Percentiles rank a stretch among this genome's conserved stretches.
Evolutionary conservation across 139 green algal species (phyloP).

Genomic region (Pedinophyceae sp.): DNA sequence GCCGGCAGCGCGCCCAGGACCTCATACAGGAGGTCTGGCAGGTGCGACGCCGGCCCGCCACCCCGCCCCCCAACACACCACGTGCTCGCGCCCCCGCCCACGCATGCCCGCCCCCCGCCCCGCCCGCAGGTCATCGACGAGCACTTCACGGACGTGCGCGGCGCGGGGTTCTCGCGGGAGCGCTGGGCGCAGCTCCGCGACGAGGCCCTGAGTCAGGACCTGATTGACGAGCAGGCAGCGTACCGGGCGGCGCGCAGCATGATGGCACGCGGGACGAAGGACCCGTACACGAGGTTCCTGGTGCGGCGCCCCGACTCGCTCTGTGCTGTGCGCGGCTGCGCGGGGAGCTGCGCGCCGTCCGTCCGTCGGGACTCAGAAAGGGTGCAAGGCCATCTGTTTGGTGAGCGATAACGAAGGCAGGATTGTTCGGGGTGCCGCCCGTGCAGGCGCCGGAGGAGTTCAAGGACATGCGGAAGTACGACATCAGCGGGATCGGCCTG

Average conservation of each 20-base stretch:
- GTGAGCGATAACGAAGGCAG: background rate
- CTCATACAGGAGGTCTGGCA: conserved; percentile 46
- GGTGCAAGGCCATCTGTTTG: background rate
- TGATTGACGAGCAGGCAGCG: conserved; percentile 7
- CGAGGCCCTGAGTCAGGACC: conserved; percentile 13
- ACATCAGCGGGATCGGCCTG: conserved; percentile 83
- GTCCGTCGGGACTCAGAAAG: background rate
- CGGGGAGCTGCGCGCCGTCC: background rate
- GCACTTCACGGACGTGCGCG: conserved; percentile 59
- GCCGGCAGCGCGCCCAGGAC: background rate
- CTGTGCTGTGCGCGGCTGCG: background rate
- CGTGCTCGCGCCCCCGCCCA: background rate
- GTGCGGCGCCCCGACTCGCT: conserved; percentile 14
- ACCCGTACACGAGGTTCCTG: conserved; percentile 87
- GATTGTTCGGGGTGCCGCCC: background rate
- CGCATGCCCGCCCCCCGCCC: conserved; percentile 24
- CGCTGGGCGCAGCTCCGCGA: conserved; percentile 25
- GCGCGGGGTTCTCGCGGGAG: conserved; percentile 16
- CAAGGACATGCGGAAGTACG: conserved; percentile 74
- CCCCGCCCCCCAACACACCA: background rate
- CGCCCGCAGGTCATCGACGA: conserved; percentile 50
- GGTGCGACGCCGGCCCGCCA: conserved; percentile 17
- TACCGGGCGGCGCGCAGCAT: conserved; percentile 26
- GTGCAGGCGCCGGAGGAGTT: conserved; percentile 41
- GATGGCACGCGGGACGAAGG: conserved; percentile 40